Conservation (phyloP, 228 moss, liverwort and hornwort genomes). For the Sphagnum fallax region DNA sequence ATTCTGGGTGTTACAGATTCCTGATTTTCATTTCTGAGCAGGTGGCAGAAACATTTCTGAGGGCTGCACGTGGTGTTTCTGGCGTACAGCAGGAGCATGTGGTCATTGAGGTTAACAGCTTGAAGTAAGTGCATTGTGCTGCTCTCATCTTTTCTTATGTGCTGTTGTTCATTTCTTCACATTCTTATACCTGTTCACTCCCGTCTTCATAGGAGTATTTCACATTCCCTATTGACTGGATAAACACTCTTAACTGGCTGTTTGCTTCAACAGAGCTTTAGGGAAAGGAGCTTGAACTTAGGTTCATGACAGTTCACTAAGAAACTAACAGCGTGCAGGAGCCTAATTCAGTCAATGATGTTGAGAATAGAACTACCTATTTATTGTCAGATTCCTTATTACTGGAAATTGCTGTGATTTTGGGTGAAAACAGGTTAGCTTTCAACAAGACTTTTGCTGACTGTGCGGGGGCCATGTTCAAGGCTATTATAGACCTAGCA, state of each 20-base stretch:
- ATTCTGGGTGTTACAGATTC: too few species aligned
- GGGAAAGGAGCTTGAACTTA: too few species aligned
- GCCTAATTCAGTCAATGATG: too few species aligned
- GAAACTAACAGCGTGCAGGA: too few species aligned
- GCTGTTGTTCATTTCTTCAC: neutral
- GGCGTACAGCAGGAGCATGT: conserved; percentile 77
- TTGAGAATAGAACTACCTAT: too few species aligned
- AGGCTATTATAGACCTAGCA: conserved; percentile 63
- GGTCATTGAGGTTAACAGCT: conserved; percentile 80
- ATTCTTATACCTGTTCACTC: neutral
- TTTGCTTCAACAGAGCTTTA: too few species aligned
- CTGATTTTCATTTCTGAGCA: conserved; percentile 8
- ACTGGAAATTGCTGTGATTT: neutral
- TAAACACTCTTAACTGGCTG: too few species aligned
- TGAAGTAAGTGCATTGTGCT: conserved; percentile 60
- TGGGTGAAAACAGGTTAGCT: conserved; percentile 53
- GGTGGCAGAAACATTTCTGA: conserved; percentile 86
- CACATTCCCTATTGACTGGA: too few species aligned
- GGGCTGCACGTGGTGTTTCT: conserved; percentile 75
- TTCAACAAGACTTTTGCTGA: conserved; percentile 81
- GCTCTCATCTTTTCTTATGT: neutral
- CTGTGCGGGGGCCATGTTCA: conserved; percentile 96
- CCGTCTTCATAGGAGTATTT: too few species aligned
- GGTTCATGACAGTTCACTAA: too few species aligned
- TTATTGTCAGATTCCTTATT: neutral